These are phyloP conservation scores for Ophiostoma quercus DNA, from an alignment of 2,329 filamentous ascomycete genomes.

Conservation along the genomic window DNA sequence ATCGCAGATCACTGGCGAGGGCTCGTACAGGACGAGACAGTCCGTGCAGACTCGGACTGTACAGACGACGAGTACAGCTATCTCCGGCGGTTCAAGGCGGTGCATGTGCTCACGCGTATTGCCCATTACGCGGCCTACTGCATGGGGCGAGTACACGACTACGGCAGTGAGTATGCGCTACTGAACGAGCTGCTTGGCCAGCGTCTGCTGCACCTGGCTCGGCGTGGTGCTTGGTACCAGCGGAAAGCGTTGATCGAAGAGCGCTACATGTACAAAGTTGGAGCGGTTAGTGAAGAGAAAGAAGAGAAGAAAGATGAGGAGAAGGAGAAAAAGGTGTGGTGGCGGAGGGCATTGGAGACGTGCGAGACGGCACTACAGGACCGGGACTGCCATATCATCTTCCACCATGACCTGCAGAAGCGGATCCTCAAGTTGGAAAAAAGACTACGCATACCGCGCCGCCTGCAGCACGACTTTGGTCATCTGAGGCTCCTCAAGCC, in stretches of 20 bases:
- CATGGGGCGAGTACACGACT: constrained; percentile 74
- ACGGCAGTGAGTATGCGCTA: constrained; percentile 69
- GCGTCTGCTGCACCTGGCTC: constrained; percentile 74
- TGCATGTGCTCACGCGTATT: constrained; percentile 89
- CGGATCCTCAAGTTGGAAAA: constrained; percentile 88
- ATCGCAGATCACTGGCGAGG: constrained; percentile 76
- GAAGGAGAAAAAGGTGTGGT: constrained; percentile 69
- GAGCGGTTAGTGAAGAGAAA: neutral
- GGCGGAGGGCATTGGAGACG: constrained; percentile 65
- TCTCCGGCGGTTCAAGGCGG: constrained; percentile 80
- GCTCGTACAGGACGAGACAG: constrained; percentile 66
- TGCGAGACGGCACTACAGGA: constrained; percentile 87
- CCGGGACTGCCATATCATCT: constrained; percentile 81
- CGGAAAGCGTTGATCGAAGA: constrained; percentile 91
- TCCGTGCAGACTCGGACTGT: constrained; percentile 59
- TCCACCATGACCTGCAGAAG: constrained; percentile 92
- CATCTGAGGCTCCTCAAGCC: constrained; percentile 76
- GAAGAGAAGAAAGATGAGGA: too few relatives aligned
- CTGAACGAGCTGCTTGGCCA: constrained; percentile 72
- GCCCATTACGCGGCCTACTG: constrained; percentile 80
- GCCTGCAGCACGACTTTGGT: constrained; percentile 86
- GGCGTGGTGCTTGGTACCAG: constrained; percentile 90
- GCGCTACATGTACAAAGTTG: constrained; percentile 75
- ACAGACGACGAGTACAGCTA: constrained; percentile 83
- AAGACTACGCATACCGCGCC: constrained; percentile 71